Evolutionary conservation across 495 filamentous ascomycete species (phyloP).

Genomic region (Cudoniella acicularis): DNA sequence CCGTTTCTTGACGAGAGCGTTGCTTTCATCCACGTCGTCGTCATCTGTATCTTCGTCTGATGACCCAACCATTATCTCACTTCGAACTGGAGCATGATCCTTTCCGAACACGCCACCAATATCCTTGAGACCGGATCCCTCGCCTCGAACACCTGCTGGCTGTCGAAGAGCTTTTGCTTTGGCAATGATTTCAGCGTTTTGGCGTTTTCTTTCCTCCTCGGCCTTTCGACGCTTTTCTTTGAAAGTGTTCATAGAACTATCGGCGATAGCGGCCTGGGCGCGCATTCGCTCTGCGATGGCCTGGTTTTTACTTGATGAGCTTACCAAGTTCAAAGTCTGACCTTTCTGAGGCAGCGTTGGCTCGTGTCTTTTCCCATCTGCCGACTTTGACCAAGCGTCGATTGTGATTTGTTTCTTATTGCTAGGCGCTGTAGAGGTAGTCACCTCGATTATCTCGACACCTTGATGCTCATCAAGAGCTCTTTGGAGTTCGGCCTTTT

Average conservation of each 20-base stretch:
- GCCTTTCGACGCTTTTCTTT: slow-evolving; percentile 68
- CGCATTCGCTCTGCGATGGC: slow-evolving; percentile 36
- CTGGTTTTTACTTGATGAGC: slow-evolving; percentile 29
- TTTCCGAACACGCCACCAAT: slow-evolving; percentile 73
- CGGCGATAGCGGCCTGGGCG: slow-evolving; percentile 17
- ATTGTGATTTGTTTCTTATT: slow-evolving; percentile 60
- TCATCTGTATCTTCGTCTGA: slow-evolving; percentile 69
- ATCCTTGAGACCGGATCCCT: slow-evolving; percentile 73
- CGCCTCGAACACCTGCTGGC: slow-evolving; percentile 58
- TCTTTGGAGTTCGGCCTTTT: slow-evolving; percentile 77
- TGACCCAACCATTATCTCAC: slow-evolving; percentile 89
- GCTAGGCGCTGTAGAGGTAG: slow-evolving; percentile 31
- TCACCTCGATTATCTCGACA: slow-evolving; percentile 39
- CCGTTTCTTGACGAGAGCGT: slow-evolving; percentile 44
- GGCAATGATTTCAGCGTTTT: slow-evolving; percentile 64
- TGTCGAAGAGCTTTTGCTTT: slow-evolving; percentile 57
- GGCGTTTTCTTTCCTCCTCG: slow-evolving; percentile 67
- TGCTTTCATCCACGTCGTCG: slow-evolving; percentile 45
- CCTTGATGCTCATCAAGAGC: slow-evolving; percentile 75
- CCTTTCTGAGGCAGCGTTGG: slow-evolving; percentile 13
- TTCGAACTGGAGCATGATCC: slow-evolving; percentile 65
- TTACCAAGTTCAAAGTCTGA: slow-evolving; percentile 32
- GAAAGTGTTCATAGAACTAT: slow-evolving; percentile 40
- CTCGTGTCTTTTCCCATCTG: slow-evolving; percentile 17
- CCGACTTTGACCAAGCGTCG: slow-evolving; percentile 40